Conservation (phyloP, 768 basidiomycete species). For the Rhizopogon roseolus region DNA sequence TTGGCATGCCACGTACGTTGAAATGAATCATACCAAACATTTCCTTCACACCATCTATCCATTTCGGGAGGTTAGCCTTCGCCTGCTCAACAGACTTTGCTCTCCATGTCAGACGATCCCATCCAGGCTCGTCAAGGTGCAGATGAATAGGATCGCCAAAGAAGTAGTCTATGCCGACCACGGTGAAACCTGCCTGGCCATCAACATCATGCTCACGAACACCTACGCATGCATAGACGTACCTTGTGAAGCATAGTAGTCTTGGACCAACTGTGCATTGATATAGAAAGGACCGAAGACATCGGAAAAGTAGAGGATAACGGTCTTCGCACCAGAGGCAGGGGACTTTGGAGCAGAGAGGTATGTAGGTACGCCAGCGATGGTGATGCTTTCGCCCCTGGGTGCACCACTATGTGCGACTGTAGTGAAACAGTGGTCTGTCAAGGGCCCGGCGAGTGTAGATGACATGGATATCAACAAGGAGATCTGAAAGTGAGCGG, state of each 20-base stretch:
- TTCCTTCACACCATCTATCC: conserved; percentile 47
- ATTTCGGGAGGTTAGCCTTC: conserved; percentile 36
- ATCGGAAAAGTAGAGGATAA: conserved; percentile 57
- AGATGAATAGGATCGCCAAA: conserved; percentile 49
- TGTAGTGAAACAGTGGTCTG: conserved; percentile 48
- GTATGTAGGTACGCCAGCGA: conserved; percentile 45
- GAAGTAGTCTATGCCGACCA: conserved; percentile 62
- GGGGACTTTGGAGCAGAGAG: conserved; percentile 39
- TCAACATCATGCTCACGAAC: neutral
- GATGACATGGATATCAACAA: neutral
- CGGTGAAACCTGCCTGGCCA: conserved; percentile 43
- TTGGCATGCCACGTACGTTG: conserved; percentile 8
- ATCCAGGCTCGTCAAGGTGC: conserved; percentile 32
- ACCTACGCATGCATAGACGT: neutral
- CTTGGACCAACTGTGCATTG: conserved; percentile 57
- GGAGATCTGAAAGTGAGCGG: neutral
- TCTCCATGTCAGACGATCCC: conserved; percentile 40
- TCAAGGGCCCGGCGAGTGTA: conserved; percentile 31
- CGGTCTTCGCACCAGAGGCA: conserved; percentile 27
- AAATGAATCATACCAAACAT: conserved; percentile 36
- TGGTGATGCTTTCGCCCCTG: conserved; percentile 30
- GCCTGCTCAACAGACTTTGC: conserved; percentile 31
- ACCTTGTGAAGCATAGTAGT: conserved; percentile 63
- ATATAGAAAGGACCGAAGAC: conserved; percentile 55
- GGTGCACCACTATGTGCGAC: conserved; percentile 50